phyloP scores from a whole-genome alignment of 2,329 filamentous ascomycete species.

The Hymenoscyphus albidus region DNA sequence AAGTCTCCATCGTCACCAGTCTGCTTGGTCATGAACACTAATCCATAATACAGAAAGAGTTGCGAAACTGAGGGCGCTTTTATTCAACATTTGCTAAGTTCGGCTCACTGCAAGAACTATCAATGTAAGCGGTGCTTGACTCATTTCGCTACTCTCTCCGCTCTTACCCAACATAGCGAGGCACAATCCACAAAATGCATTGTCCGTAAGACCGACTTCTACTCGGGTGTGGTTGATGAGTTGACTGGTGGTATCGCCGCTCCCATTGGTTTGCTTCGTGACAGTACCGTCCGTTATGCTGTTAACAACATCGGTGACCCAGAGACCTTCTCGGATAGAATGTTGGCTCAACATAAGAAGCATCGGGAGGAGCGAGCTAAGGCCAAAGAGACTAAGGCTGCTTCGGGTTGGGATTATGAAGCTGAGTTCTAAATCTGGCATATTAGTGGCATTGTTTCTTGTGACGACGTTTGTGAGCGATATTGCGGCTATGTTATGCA shows the following conservation, averaged over 20 bases:
- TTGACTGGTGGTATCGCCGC: slow-evolving; percentile 37
- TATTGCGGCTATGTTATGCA: too few species aligned
- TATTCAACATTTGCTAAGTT: slow-evolving; percentile 41
- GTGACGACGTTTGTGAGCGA: too few species aligned
- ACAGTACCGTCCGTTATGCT: slow-evolving; percentile 34
- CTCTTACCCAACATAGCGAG: slow-evolving; percentile 47
- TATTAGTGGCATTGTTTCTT: too few species aligned
- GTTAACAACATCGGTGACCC: slow-evolving; percentile 1
- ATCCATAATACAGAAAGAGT: slow-evolving; percentile 10
- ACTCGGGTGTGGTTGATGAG: slow-evolving; percentile 37
- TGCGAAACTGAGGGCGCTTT: slow-evolving; percentile 8
- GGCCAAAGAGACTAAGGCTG: background rate
- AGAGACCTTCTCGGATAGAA: background rate
- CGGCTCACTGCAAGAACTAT: slow-evolving; percentile 37
- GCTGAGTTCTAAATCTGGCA: too few species aligned
- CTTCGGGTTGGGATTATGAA: too few species aligned
- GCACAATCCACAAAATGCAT: slow-evolving; percentile 39
- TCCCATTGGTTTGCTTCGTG: slow-evolving; percentile 28
- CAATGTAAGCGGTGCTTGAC: slow-evolving; percentile 44
- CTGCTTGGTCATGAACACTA: background rate
- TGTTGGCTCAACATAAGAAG: background rate
- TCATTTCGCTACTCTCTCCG: slow-evolving; percentile 39
- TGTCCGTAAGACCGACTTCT: slow-evolving; percentile 41
- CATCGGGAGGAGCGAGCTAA: background rate
- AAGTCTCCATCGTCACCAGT: slow-evolving; percentile 13